These are phyloP conservation scores for Calonectria crousiana DNA, from an alignment of 2,329 filamentous ascomycete genomes.

Conservation along the genomic window DNA sequence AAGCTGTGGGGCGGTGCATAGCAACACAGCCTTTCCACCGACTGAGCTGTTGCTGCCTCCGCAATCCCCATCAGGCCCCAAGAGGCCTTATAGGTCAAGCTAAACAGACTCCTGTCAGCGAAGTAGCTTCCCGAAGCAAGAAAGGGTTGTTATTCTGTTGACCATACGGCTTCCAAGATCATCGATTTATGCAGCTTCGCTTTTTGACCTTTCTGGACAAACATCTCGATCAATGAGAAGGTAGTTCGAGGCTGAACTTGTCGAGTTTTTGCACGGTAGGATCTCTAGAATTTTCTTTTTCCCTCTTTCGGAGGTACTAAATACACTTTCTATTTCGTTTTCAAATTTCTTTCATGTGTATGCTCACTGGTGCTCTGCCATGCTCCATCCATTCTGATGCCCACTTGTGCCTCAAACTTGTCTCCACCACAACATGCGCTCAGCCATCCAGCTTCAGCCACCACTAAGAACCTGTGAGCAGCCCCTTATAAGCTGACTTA, in stretches of 20 bases:
- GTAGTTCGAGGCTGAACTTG: neutral
- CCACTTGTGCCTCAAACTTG: neutral
- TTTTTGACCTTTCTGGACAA: neutral
- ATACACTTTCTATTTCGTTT: neutral
- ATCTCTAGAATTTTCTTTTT: neutral
- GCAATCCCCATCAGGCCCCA: too few species aligned
- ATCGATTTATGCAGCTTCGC: neutral
- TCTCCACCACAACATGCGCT: neutral
- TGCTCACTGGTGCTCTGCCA: neutral
- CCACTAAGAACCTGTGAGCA: neutral
- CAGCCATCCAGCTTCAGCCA: neutral
- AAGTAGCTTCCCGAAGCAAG: conserved; percentile 7
- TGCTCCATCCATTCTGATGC: neutral
- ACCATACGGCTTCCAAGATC: too few species aligned
- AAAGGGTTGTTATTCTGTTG: too few species aligned
- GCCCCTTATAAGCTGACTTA: neutral
- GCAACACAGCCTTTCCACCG: neutral
- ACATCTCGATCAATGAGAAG: neutral
- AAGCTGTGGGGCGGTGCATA: neutral
- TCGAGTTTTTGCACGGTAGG: neutral
- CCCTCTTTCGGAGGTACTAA: neutral
- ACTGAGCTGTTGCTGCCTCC: conserved; percentile 3
- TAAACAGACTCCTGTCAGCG: neutral
- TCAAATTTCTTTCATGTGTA: neutral
- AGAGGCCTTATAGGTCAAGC: conserved; percentile 5